Base-by-base conservation (phyloP, 257 asterid genomes). In the Rehmannia glutinosa region DNA sequence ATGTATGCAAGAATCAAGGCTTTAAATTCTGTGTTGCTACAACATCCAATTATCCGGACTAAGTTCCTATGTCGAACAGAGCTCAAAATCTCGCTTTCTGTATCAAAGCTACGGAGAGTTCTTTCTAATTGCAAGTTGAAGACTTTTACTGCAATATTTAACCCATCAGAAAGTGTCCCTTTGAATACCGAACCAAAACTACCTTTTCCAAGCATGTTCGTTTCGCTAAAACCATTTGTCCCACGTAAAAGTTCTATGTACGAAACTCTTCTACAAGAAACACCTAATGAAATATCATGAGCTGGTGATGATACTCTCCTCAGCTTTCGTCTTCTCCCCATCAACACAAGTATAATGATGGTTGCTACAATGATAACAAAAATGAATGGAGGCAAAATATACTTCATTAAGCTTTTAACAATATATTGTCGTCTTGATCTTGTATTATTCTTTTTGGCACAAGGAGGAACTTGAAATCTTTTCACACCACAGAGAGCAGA, bases 111-210 rank as follows among this genome's bases (percentile, higher is more conserved):
- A 53, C 67, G 68, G 24, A 16, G 8, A 0, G 66, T 69, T 32
- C 66, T 57, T 66, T 75, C 80, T 4, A 39, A 17, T 0, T 67
- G 61, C 21, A 50, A 16, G 46, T 78, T 74, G 30, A 78, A 78
- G 19, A 78, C 80, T 41, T 78, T 78, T 4, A 71, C 75, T 11
- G 80, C 83, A 33, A 78, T 62, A 11, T 23, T 21, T 45, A 71
- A 20, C 16, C 80, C 80, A 30, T 78, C 72, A 9, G 73, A 59
- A 3, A 76, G 53, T 8, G 53, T 71, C 12, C 77, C 81, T 71
- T 35, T 76, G 25, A 32, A 76, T 4, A 71, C 77, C 0, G 77
- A 71, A 50, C 77, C 81, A 53, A 64, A 64, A n/a, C 73, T 58
- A 27, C 73, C 74, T 4, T 30, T 50, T 25, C 77, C 77, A 49